Conservation (phyloP, 2,329 filamentous ascomycete genomes). For the Fonsecaea nubica region DNA sequence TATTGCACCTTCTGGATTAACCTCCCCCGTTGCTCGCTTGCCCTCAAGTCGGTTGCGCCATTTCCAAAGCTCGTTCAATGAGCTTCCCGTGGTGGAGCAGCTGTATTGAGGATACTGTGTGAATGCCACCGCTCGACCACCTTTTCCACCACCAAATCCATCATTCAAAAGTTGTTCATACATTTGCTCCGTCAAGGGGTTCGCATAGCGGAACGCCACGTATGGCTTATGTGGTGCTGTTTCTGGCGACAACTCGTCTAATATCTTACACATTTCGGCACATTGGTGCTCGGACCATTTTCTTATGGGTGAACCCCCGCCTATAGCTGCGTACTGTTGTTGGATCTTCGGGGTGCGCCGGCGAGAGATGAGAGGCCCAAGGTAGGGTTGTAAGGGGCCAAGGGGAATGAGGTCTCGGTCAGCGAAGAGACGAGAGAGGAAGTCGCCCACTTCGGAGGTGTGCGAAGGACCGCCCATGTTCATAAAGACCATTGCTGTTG, state of each 20-base stretch:
- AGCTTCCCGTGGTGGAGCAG: slow-evolving; percentile 95
- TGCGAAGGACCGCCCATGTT: slow-evolving; percentile 98
- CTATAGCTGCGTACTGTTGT: slow-evolving; percentile 93
- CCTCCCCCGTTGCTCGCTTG: slow-evolving; percentile 62
- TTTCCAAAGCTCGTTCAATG: slow-evolving; percentile 96
- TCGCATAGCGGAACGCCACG: slow-evolving; percentile 93
- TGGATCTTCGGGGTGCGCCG: slow-evolving; percentile 94
- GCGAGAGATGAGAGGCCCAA: slow-evolving; percentile 84
- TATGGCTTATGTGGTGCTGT: slow-evolving; percentile 97
- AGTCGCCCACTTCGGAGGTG: slow-evolving; percentile 84
- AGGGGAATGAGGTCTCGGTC: slow-evolving; percentile 96
- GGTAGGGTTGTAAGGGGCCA: slow-evolving; percentile 85
- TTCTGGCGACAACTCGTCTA: slow-evolving; percentile 88
- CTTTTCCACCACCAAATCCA: slow-evolving; percentile 86
- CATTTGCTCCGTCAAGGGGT: slow-evolving; percentile 92
- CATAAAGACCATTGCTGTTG: slow-evolving; percentile 97
- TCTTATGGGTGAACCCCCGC: slow-evolving; percentile 95
- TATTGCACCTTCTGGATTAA: slow-evolving; percentile 71
- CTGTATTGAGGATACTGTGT: slow-evolving; percentile 99
- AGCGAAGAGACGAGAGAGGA: slow-evolving; percentile 88
- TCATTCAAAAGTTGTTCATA: slow-evolving; percentile 82
- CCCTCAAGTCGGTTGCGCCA: slow-evolving; percentile 87
- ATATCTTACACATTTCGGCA: slow-evolving; percentile 93
- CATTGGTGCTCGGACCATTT: slow-evolving; percentile 98
- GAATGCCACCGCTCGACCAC: slow-evolving; percentile 94